A percentile compares a stretch with the other conserved stretches of the same genome.
phyloP scores from a whole-genome alignment of 2,329 filamentous ascomycete species.

The Trichoderma brevicompactum region DNA sequence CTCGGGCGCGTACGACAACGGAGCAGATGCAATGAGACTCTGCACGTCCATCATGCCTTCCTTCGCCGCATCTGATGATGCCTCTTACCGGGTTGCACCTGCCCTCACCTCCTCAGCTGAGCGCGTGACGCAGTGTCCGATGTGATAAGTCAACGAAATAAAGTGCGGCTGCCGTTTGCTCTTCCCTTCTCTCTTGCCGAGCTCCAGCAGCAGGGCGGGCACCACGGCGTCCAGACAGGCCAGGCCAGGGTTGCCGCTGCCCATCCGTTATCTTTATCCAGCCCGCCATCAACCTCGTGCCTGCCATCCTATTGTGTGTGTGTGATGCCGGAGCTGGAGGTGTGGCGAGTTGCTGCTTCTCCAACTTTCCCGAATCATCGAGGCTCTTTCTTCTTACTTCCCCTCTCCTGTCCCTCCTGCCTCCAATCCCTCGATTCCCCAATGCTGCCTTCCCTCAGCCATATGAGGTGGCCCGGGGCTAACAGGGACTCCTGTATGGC shows the following conservation, averaged over 20 bases:
- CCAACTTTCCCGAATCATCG: background rate
- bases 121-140: slow-evolving; percentile 19
- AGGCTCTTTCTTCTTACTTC: background rate
- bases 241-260: background rate
- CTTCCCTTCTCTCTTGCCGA: background rate
- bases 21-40: slow-evolving; percentile 22
- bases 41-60: background rate
- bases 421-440: background rate
- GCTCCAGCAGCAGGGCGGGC: background rate
- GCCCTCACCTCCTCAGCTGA: background rate
- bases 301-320: background rate
- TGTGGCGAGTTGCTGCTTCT: slow-evolving; percentile 13
- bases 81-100: slow-evolving; percentile 5
- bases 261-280: slow-evolving; percentile 13
- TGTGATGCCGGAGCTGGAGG: slow-evolving; percentile 5
- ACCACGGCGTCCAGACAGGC: background rate
- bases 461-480: background rate
- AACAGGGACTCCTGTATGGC: background rate
- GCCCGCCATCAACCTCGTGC: background rate
- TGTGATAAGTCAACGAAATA: slow-evolving; percentile 22
- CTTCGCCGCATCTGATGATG: slow-evolving; percentile 12
- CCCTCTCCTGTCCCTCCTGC: background rate
- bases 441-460: slow-evolving; percentile 6
- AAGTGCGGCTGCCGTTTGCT: slow-evolving; percentile 1
- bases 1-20: background rate